Base-by-base conservation (phyloP, 257 asterid genomes). In the Ligustrum vulgare region DNA sequence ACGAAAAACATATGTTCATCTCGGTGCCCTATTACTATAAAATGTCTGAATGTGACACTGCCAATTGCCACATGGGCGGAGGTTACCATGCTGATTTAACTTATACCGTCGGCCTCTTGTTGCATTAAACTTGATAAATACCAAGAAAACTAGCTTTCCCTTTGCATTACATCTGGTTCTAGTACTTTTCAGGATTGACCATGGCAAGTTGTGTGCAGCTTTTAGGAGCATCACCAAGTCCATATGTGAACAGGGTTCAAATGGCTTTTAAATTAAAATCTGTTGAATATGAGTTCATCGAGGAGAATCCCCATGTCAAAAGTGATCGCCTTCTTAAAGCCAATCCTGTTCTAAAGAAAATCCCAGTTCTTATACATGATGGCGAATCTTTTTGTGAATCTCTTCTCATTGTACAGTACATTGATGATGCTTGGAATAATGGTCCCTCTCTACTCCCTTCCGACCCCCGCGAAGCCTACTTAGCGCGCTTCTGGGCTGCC, bases 401-500 rank as follows among this genome's bases (percentile, higher is more conserved):
- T 7, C 77, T 70, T 3, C 5, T 82, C 63, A 82, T 85, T 22
- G 51, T 80, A 49, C 77, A 82, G 39, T 82, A 85, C 84, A 80
- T 82, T 25, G 87, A 82, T 6, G 85, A 82, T 3, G 60, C 36
- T 3, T 85, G 87, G 87, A 16, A 45, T 76, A 4, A 73, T 1
- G 79, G 73, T 2, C 82, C 77, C 0, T 15, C 73, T 22, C 66
- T 82, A 36, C 82, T 85, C 13, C 83, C 85, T 70, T 78, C 85
- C 3, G 89, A 85, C 67, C 83, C 89, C 5, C 74, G 34, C 8
- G 83, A 80, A 3, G 83, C 85, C 0, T 74, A 85, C 43, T 11
- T 15, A 13, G 80, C 83, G 3, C 82, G 83, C 5, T 82, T 85
- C 22, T 82, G 87, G 89, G 86, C 83, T 2, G 37, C 77, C 9